Evolutionary conservation across 345 rosid species (phyloP).

Genomic region (Turritis glabra): DNA sequence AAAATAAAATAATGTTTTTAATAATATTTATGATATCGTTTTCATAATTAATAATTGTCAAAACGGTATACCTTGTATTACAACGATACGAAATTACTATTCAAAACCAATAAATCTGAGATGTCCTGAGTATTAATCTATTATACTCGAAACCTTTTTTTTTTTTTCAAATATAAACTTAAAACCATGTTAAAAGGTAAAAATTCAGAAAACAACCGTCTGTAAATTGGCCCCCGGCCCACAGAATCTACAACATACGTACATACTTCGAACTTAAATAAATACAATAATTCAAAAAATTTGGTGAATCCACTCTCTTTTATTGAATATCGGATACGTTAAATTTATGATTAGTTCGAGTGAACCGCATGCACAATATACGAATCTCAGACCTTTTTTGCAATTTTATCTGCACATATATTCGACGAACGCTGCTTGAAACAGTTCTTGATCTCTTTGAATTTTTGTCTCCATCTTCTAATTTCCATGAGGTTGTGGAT

Average conservation of each 20-base stretch:
- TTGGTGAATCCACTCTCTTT: neutral
- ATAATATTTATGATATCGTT: no score
- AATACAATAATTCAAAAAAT: neutral
- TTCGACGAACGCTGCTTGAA: neutral
- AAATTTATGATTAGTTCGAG: neutral
- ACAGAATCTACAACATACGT: constrained; percentile 21
- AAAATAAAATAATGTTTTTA: no score
- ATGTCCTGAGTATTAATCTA: no score
- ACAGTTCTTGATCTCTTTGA: neutral
- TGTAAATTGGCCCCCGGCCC: constrained; percentile 28
- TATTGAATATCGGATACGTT: neutral
- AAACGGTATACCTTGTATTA: no score
- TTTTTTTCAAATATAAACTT: no score
- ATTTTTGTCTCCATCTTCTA: neutral
- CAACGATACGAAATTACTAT: no score
- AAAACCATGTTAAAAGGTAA: no score
- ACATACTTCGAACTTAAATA: neutral
- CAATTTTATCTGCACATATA: neutral
- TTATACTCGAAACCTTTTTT: no score
- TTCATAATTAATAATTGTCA: no score
- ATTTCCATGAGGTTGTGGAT: neutral
- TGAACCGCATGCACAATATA: constrained; percentile 6
- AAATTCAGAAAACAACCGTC: neutral
- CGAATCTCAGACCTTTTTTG: neutral
- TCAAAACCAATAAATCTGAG: no score